Base-by-base conservation (phyloP, 345 rosid species). In the Clarkia xantiana region DNA sequence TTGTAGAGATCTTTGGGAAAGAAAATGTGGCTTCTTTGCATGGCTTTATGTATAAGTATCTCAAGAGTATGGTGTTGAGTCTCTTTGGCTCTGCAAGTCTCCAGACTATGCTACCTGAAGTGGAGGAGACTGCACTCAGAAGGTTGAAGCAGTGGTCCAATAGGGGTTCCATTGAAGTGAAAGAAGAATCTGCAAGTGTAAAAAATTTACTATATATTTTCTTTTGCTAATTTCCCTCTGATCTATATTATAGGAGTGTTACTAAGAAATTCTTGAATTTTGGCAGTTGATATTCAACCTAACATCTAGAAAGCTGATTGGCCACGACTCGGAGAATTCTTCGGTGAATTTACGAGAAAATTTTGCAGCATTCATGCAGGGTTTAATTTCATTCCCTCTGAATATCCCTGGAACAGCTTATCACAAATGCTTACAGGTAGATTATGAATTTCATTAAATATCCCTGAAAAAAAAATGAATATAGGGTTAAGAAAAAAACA, bases 361-460 rank as follows among this genome's bases (percentile, higher is more conserved):
- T 59, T 91, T 91, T 52, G 80, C 69, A 60, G 88, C 96, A 4
- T 91, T 91, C 62, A 83, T 86, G 44, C 83, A 66, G 47, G 98
- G 98, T 55, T 70, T 91, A 55, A 91, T 91, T 59, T 91, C 98
- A 45, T 83, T 91, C 63, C 96, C 98, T 9, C 48, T 91, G 65
- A 65, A 86, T 44, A 63, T 91, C 55, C 98, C 98, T 18, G 98
- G 98, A 67, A 86, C 98, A 13, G 94, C 98, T 39, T 91, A 86
- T 65, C 93, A 86, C 71, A 76, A 69, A 71, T 91, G 98, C 73
- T 73, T 91, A 56, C 71, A 73, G 89, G 98, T 91, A n/a, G n/a
- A n/a, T n/a, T n/a, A n/a, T n/a, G n/a, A n/a, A n/a, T n/a, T n/a
- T n/a, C n/a, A n/a, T n/a, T n/a, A n/a, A n/a, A n/a, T n/a, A n/a